Percentiles rank a stretch among this genome's conserved stretches.
Conservation (phyloP, 495 filamentous ascomycete species). For the Penicillium canariense region DNA sequence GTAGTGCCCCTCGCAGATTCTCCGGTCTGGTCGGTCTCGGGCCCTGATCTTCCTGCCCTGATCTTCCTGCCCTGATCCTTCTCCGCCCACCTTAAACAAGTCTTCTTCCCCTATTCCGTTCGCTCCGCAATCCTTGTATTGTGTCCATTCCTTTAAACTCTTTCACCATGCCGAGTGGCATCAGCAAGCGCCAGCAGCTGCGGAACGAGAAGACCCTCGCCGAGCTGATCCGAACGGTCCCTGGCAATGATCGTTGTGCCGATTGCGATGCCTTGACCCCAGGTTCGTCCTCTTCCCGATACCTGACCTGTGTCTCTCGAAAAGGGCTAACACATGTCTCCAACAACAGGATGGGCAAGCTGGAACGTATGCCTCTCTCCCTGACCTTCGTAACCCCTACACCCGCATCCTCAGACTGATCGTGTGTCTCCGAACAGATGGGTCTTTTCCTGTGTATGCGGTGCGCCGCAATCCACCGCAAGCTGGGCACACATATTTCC, state of each 20-base stretch:
- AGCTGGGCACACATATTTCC: slow-evolving; percentile 94
- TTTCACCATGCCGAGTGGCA: slow-evolving; percentile 49
- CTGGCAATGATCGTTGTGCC: slow-evolving; percentile 92
- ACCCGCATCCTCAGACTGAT: slow-evolving; percentile 21
- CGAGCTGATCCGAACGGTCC: slow-evolving; percentile 81
- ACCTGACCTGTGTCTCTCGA: too few species aligned
- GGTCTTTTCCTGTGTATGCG: slow-evolving; percentile 97
- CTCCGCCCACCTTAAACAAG: slow-evolving; percentile 16
- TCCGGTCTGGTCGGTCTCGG: background rate
- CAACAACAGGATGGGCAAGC: slow-evolving; percentile 82
- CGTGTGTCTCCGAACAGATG: slow-evolving; percentile 53
- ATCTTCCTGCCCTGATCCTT: slow-evolving; percentile 7
- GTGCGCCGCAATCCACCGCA: slow-evolving; percentile 92
- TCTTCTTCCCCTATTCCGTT: slow-evolving; percentile 20
- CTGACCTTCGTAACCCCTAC: background rate
- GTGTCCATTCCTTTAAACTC: slow-evolving; percentile 19
- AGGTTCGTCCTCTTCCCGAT: slow-evolving; percentile 54
- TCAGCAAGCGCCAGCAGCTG: slow-evolving; percentile 93
- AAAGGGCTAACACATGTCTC: too few species aligned
- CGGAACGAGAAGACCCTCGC: slow-evolving; percentile 92
- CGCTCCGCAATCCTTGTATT: slow-evolving; percentile 16
- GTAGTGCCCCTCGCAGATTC: slow-evolving; percentile 18
- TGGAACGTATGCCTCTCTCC: slow-evolving; percentile 76
- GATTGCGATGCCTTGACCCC: slow-evolving; percentile 92
- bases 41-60: slow-evolving; percentile 5